Base-by-base conservation (phyloP, 805 yeast species). In the Cyberlindnera samutprakarnensis region DNA sequence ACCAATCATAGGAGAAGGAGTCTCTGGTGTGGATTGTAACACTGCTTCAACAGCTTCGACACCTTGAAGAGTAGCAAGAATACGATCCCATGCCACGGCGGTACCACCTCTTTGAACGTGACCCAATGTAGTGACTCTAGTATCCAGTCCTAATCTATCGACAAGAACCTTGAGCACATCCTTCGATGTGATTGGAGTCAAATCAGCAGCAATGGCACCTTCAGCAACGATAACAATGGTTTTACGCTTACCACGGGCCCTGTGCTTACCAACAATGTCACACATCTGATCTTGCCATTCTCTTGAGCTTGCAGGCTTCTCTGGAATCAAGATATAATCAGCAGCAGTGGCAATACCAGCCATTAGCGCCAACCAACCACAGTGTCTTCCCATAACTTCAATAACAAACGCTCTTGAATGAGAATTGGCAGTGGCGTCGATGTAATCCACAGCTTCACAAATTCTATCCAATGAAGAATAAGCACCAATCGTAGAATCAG, bases 341-440 rank as follows among this genome's bases (percentile, higher is more conserved):
- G 94, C 90, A 42, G 87, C 75, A 12, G 86, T 75, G 11, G 86
- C 72, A 38, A 82, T 66, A 42, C 92, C 94, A 13, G 90, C 77
- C 81, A 80, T 75, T 40, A 82, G 61, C 1, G 83, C 90, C 41
- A 82, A 66, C 94, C 94, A 82, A 41, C 94, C 94, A 64, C 94
- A 82, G 55, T 82, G 87, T 58, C 94, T 69, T 38, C 94, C 94
- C 94, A 82, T 82, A 14, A 82, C 94, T 61, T 82, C 94, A 25
- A 82, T 76, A 25, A 82, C 84, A 49, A 82, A 82, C 4, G 90
- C 92, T 53, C 94, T 64, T 19, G 86, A 79, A 55, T 82, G 94
- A 2, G 88, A 80, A 32, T 72, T 71, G 16, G 94, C 94, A 16
- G 94, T 82, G 16, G 88, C 86, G 54, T 81, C 90, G 39, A 82